phyloP scores from a whole-genome alignment of 2,329 filamentous ascomycete species.

The Calonectria hongkongensis region DNA sequence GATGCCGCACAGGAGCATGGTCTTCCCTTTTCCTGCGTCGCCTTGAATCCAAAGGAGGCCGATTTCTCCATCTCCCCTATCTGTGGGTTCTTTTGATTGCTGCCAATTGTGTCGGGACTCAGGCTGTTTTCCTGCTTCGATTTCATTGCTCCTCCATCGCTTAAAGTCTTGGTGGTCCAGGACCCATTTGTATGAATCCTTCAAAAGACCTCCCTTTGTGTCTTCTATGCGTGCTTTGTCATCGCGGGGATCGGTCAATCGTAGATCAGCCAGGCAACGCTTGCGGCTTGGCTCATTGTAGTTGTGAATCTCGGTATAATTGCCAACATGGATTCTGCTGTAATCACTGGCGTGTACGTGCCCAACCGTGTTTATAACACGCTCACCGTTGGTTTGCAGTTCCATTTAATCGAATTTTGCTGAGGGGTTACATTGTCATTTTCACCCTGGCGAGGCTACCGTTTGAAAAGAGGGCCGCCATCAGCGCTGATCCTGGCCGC shows the following conservation, averaged over 20 bases:
- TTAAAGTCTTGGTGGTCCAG: background rate
- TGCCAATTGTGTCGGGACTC: no score
- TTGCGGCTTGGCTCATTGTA: background rate
- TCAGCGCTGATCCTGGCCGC: no score
- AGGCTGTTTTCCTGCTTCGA: no score
- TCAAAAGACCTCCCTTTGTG: background rate
- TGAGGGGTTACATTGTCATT: no score
- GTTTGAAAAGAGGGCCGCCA: no score
- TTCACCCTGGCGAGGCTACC: no score
- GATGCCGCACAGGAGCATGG: slow-evolving; percentile 17
- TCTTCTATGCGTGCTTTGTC: slow-evolving; percentile 6
- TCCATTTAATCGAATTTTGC: no score
- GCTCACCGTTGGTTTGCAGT: no score
- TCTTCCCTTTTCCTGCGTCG: slow-evolving; percentile 1
- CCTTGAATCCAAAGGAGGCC: background rate
- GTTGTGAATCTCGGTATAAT: background rate
- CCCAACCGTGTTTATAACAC: no score
- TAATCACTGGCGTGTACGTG: background rate
- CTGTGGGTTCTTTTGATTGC: no score
- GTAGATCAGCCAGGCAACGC: background rate
- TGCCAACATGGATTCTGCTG: background rate
- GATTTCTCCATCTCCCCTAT: background rate
- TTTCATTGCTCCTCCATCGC: background rate
- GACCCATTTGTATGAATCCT: background rate
- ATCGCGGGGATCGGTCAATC: slow-evolving; percentile 1